Conservation (phyloP, 75 land plant species). For the Larix kaempferi region DNA sequence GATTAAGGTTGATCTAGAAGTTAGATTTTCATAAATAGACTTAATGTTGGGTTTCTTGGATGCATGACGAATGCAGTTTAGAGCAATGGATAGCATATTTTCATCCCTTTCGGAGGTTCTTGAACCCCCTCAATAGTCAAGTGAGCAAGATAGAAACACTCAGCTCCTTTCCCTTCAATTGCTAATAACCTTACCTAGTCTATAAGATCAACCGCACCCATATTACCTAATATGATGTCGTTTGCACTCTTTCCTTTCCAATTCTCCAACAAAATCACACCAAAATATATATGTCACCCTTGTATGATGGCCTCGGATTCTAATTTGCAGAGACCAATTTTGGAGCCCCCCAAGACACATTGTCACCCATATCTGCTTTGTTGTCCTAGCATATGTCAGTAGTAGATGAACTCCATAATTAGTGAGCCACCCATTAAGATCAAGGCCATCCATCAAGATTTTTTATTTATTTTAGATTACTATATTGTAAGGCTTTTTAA, state of each 20-base stretch:
- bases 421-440: conserved; percentile 68
- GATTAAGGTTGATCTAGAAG: conserved; percentile 36
- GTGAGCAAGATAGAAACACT: conserved; percentile 68
- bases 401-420: conserved; percentile 95
- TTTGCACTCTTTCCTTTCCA: conserved; percentile 86
- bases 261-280: conserved; percentile 82
- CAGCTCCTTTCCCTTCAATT: conserved; percentile 69
- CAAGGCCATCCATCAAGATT: conserved; percentile 74
- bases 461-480: conserved; percentile 92
- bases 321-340: conserved; percentile 79
- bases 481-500: conserved; percentile 82
- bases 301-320: conserved; percentile 83
- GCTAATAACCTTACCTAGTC: conserved; percentile 85
- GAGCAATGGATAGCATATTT: conserved; percentile 72
- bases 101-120: conserved; percentile 59
- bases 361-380: conserved; percentile 83
- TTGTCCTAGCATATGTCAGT: conserved; percentile 85
- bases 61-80: conserved; percentile 67
- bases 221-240: conserved; percentile 76
- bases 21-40: conserved; percentile 75
- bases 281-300: conserved; percentile 93
- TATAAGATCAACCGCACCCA: conserved; percentile 81
- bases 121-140: conserved; percentile 28
- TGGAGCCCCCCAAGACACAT: conserved; percentile 90
- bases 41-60: conserved; percentile 78